Evolutionary conservation across 2,329 filamentous ascomycete species (phyloP).

Genomic region (Epicoccum sorghinum): DNA sequence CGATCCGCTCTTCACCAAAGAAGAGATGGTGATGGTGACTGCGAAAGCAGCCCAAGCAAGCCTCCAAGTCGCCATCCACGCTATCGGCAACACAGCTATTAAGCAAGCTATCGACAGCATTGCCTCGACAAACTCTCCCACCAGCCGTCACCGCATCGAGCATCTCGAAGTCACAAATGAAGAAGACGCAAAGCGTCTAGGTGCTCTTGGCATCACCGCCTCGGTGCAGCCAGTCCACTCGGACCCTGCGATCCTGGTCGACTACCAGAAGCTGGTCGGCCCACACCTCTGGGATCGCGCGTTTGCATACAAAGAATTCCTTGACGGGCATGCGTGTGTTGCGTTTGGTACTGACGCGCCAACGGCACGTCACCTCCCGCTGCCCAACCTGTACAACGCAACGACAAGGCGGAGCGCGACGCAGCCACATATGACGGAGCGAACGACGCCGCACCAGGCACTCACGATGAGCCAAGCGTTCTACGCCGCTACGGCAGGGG

Average conservation of each 20-base stretch:
- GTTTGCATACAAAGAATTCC: conserved; percentile 66
- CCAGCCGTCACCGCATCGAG: conserved; percentile 62
- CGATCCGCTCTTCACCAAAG: conserved; percentile 15
- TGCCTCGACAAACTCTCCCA: conserved; percentile 38
- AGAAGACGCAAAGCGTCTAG: conserved; percentile 60
- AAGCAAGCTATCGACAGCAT: conserved; percentile 58
- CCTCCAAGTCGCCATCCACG: conserved; percentile 66
- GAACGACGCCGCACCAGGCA: conserved; percentile 51
- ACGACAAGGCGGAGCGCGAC: conserved; percentile 59
- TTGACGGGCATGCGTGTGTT: conserved; percentile 55
- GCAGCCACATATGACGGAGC: conserved; percentile 34
- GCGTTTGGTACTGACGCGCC: conserved; percentile 64
- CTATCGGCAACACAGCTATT: conserved; percentile 65
- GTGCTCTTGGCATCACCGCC: conserved; percentile 70
- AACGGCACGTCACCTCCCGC: conserved; percentile 58
- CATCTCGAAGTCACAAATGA: conserved; percentile 59
- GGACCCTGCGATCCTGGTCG: conserved; percentile 67
- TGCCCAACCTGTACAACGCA: conserved; percentile 62
- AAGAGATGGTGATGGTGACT: conserved; percentile 12
- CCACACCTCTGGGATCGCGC: conserved; percentile 58
- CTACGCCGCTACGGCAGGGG: conserved; percentile 58
- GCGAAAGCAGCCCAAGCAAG: conserved; percentile 56
- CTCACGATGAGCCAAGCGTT: conserved; percentile 60
- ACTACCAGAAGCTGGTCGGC: conserved; percentile 63
- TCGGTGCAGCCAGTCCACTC: conserved; percentile 91